Percentiles rank a stretch among this genome's conserved stretches.
Evolutionary conservation across 257 asterid genomes (phyloP).

Genomic region (Voacanga thouarsii): DNA sequence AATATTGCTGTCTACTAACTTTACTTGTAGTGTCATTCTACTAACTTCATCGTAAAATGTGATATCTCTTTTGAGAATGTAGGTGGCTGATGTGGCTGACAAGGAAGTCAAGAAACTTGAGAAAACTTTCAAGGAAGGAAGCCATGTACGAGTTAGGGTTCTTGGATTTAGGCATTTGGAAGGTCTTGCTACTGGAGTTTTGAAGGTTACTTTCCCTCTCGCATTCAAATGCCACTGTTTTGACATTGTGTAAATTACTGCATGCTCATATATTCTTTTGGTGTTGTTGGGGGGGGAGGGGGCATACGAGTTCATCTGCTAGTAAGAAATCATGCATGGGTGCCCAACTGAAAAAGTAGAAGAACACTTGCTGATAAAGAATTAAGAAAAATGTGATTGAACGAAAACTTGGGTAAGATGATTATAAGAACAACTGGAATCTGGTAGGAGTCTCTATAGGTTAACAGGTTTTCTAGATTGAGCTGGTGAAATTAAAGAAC

Average conservation of each 20-base stretch:
- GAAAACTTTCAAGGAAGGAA: conserved; percentile 80
- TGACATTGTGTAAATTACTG: not conserved
- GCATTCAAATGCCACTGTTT: conserved; percentile 8
- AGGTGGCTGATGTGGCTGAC: conserved; percentile 75
- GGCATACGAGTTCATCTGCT: not conserved
- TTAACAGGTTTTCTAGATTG: not conserved
- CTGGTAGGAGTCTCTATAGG: not conserved
- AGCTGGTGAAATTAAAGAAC: not conserved
- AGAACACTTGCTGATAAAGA: not conserved
- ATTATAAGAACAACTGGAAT: not conserved
- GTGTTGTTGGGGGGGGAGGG: too few relatives aligned
- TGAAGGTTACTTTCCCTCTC: conserved; percentile 54
- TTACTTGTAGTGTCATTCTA: not conserved
- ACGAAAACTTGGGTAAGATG: not conserved
- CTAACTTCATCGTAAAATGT: not conserved
- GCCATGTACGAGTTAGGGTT: conserved; percentile 69
- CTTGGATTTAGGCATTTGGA: conserved; percentile 88
- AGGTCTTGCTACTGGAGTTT: conserved; percentile 82
- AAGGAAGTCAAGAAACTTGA: conserved; percentile 72
- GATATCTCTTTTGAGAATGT: conserved; percentile 24
- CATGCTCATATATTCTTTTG: not conserved
- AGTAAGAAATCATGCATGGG: not conserved
- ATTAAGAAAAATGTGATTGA: not conserved
- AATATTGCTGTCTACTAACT: not conserved
- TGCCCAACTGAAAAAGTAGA: not conserved